Evolutionary conservation across 176 grass and related monocot species (phyloP).

Genomic region (Miscanthus lutarioriparius): DNA sequence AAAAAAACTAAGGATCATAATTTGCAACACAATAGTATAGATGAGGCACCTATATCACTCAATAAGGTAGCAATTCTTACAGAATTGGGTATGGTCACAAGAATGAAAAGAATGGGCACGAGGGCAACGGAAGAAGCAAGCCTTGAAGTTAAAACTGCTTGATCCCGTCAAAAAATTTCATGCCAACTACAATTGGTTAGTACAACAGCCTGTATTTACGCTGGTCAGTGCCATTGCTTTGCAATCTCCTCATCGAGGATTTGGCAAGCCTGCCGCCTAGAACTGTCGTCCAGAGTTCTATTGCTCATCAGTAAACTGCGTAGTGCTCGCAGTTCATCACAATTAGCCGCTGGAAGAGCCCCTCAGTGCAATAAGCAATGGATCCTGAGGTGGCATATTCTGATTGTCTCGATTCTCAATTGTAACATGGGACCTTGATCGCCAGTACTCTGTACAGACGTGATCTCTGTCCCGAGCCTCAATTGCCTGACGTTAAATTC

Average conservation of each 20-base stretch:
- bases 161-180: constrained; percentile 29
- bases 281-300: constrained; percentile 32
- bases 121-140: constrained; percentile 33
- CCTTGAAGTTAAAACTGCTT: constrained; percentile 33
- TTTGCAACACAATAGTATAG: not conserved
- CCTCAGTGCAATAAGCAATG: constrained; percentile 43
- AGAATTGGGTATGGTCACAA: constrained; percentile 25
- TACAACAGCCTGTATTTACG: constrained; percentile 41
- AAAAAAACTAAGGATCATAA: constrained; percentile 2
- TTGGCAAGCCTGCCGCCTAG: constrained; percentile 44
- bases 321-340: constrained; percentile 60
- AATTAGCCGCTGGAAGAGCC: constrained; percentile 77
- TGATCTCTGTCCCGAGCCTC: constrained; percentile 55
- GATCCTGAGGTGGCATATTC: constrained; percentile 27
- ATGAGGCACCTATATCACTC: not conserved
- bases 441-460: constrained; percentile 81
- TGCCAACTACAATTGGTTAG: constrained; percentile 27
- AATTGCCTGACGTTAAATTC: constrained; percentile 51
- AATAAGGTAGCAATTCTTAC: constrained; percentile 16
- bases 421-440: constrained; percentile 44
- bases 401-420: constrained; percentile 22
- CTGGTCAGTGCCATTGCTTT: constrained; percentile 37
- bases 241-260: constrained; percentile 56
- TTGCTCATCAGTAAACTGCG: constrained; percentile 50
- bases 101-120: constrained; percentile 34